Evolutionary conservation across 306 rosid species (phyloP).

Genomic region (Cucumis hystrix): DNA sequence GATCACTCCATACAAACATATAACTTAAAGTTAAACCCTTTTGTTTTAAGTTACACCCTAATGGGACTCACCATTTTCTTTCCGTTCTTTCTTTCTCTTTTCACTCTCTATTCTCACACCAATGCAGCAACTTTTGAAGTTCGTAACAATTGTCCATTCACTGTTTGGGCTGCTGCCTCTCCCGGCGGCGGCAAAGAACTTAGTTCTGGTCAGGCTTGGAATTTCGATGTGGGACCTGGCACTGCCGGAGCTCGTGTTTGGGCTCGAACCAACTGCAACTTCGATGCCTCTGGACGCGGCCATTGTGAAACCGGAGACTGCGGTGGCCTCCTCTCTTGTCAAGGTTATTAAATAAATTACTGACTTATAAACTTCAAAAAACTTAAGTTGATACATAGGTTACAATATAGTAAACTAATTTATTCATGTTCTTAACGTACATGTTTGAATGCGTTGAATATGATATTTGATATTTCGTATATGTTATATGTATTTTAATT

Average conservation of each 20-base stretch:
- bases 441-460: too few relatives aligned
- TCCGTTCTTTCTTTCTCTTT: neutral
- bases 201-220: too few relatives aligned
- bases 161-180: constrained; percentile 46
- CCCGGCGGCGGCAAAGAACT: constrained; percentile 19
- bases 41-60: too few relatives aligned
- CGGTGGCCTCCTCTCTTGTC: constrained; percentile 9
- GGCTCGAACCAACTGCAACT: constrained; percentile 60
- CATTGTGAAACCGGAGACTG: constrained; percentile 52
- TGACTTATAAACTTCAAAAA: too few relatives aligned
- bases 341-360: too few relatives aligned
- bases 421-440: too few relatives aligned
- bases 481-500: too few relatives aligned
- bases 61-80: neutral
- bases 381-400: too few relatives aligned
- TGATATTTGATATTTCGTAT: too few relatives aligned
- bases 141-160: constrained; percentile 32
- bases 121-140: constrained; percentile 23
- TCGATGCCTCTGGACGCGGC: constrained; percentile 28
- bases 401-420: too few relatives aligned
- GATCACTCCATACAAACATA: too few relatives aligned
- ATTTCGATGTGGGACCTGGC: constrained; percentile 21
- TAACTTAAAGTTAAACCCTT: too few relatives aligned
- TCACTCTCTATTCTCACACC: neutral
- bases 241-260: constrained; percentile 28